Evolutionary conservation across 2,329 filamentous ascomycete species (phyloP).

Genomic region (Exophiala viscosa): DNA sequence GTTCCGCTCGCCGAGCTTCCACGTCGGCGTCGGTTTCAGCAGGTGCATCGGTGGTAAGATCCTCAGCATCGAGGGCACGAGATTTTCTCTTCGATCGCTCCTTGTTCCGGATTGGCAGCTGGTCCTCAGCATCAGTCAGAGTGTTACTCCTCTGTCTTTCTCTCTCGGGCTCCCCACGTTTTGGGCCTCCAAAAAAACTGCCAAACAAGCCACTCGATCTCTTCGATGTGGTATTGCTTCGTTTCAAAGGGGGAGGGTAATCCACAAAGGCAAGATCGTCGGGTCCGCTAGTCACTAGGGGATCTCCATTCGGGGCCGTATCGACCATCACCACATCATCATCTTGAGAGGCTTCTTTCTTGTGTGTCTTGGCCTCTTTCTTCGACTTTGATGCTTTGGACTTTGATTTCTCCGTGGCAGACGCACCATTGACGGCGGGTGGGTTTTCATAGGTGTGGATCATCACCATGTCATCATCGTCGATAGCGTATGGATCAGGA

Average conservation of each 20-base stretch:
- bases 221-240: conserved; percentile 60
- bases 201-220: conserved; percentile 56
- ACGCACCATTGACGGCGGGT: conserved; percentile 31
- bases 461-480: conserved; percentile 62
- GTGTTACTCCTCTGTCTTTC: conserved; percentile 28
- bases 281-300: conserved; percentile 44
- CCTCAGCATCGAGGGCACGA: conserved; percentile 51
- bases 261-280: conserved; percentile 54
- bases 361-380: conserved; percentile 31
- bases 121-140: conserved; percentile 27
- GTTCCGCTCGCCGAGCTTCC: conserved; percentile 61
- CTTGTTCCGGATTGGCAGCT: conserved; percentile 28
- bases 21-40: conserved; percentile 53
- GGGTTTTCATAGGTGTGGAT: conserved; percentile 48
- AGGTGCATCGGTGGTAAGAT: conserved; percentile 44
- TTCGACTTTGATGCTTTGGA: conserved; percentile 36
- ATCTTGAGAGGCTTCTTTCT: conserved; percentile 33
- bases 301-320: conserved; percentile 43
- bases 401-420: conserved; percentile 34
- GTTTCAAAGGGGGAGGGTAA: conserved; percentile 52
- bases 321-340: conserved; percentile 57
- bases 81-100: conserved; percentile 38
- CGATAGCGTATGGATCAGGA: conserved; percentile 59
- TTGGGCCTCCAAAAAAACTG: conserved; percentile 62
- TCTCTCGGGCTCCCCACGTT: conserved; percentile 32